These are phyloP conservation scores for Phytophthora tentaculata DNA, from an alignment of 352 stramenopile genomes.

Conservation along the genomic window DNA sequence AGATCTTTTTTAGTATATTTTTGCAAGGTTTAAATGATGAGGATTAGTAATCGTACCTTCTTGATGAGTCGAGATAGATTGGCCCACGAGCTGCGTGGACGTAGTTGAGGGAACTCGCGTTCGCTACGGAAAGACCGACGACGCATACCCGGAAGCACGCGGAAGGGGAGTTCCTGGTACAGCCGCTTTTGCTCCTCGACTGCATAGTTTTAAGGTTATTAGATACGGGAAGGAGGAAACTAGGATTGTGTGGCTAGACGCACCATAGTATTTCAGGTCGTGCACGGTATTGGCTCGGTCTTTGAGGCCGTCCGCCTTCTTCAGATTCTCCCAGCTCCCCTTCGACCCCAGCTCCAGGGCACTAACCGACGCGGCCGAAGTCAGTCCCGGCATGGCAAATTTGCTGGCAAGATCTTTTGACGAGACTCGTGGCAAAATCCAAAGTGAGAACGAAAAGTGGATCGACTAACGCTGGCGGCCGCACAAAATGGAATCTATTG, in stretches of 20 bases:
- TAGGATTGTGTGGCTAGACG: not conserved
- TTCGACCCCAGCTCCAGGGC: constrained; percentile 19
- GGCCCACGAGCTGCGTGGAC: constrained; percentile 57
- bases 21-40: too few relatives aligned
- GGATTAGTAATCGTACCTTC: constrained; percentile 38
- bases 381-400: constrained; percentile 10
- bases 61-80: constrained; percentile 54
- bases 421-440: constrained; percentile 8
- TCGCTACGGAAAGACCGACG: constrained; percentile 70
- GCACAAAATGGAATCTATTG: not conserved
- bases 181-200: constrained; percentile 71
- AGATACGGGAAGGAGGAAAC: not conserved
- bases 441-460: constrained; percentile 19
- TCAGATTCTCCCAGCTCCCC: constrained; percentile 67
- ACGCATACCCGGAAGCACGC: constrained; percentile 65
- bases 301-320: constrained; percentile 63
- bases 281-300: constrained; percentile 74
- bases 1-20: not conserved
- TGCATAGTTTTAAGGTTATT: constrained; percentile 17
- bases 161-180: constrained; percentile 77
- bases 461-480: not conserved
- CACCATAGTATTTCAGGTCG: constrained; percentile 73
- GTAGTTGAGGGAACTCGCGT: constrained; percentile 63
- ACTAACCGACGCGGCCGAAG: constrained; percentile 10
- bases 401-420: not conserved